Conservation (phyloP, 129 eudicot genomes). For the Lactuca sativa region DNA sequence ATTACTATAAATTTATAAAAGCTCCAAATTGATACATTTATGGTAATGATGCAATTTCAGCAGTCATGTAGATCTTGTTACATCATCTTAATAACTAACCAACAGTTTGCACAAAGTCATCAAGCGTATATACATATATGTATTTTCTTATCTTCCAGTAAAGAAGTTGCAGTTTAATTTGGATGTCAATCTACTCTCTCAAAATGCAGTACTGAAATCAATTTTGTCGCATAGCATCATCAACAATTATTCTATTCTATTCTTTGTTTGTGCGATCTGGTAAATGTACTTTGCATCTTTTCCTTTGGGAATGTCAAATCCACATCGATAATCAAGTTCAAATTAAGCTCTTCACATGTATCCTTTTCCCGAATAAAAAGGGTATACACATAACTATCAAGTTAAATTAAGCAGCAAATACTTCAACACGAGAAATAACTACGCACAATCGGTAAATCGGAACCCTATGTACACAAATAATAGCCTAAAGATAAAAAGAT, state of each 20-base stretch:
- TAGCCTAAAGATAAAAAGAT: neutral
- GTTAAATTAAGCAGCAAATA: neutral
- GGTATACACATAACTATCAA: neutral
- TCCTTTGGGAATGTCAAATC: no score
- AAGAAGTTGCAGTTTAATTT: neutral
- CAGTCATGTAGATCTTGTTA: neutral
- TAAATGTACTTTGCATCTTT: constrained; percentile 3
- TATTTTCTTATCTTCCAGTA: no score
- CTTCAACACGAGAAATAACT: neutral
- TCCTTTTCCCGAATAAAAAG: neutral
- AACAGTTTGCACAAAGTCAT: constrained; percentile 8
- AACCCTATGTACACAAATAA: constrained; percentile 20
- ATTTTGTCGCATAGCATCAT: neutral
- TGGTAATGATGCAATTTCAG: neutral
- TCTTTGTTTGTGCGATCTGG: constrained; percentile 1
- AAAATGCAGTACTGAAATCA: constrained; percentile 6
- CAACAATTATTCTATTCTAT: neutral
- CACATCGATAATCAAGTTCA: constrained; percentile 3
- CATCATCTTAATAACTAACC: constrained; percentile 6
- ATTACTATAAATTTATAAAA: constrained; percentile 13
- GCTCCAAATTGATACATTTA: neutral
- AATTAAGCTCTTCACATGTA: neutral
- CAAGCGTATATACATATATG: no score
- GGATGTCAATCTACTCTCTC: constrained; percentile 6
- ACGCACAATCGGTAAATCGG: neutral